Percentiles rank a stretch among this genome's conserved stretches.
phyloP scores from a whole-genome alignment of 257 asterid species.

The Nicotiana obtusifolia region DNA sequence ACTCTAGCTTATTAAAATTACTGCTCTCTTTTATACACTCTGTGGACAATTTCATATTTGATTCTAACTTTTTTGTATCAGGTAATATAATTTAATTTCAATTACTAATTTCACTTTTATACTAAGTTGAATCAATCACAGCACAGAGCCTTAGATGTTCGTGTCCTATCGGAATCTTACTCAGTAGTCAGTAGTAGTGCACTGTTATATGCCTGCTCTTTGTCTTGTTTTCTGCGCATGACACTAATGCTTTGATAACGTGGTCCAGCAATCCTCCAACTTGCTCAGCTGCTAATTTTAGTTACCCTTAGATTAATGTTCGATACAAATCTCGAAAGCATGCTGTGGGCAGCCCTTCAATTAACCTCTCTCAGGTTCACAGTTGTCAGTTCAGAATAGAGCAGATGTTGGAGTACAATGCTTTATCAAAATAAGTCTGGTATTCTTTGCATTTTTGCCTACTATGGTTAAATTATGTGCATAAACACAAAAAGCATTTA shows the following conservation, averaged over 20 bases:
- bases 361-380: not conserved
- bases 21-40: no score
- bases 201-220: not conserved
- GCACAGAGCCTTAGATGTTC: not conserved
- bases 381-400: not conserved
- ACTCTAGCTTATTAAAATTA: not conserved
- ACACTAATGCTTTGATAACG: conserved; percentile 3
- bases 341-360: not conserved
- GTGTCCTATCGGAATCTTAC: conserved; percentile 14
- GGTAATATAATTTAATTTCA: no score
- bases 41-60: no score
- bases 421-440: no score
- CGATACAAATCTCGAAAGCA: not conserved
- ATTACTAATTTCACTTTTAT: no score
- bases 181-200: conserved; percentile 3
- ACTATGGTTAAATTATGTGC: not conserved
- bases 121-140: not conserved
- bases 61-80: no score
- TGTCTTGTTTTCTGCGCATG: conserved; percentile 20
- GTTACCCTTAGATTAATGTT: not conserved
- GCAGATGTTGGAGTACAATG: not conserved
- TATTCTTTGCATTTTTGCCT: not conserved
- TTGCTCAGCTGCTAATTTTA: not conserved
- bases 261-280: not conserved
- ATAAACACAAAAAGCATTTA: no score